phyloP scores from a whole-genome alignment of 2,329 filamentous ascomycete genomes.

The Xylariaceae sp. region DNA sequence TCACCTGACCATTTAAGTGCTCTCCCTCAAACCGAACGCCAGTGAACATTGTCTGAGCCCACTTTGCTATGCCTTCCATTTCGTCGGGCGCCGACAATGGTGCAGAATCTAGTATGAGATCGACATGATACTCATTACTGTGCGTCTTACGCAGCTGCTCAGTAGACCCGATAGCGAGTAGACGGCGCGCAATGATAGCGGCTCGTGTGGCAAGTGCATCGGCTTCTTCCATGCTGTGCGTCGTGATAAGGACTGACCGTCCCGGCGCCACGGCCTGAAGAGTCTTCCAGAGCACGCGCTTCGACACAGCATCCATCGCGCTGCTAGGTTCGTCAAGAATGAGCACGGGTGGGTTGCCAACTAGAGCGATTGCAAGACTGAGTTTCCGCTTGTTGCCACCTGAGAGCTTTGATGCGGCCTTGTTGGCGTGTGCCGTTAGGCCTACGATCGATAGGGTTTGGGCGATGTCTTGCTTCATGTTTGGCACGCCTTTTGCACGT shows the following conservation, averaged over 20 bases:
- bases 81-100: conserved; percentile 17
- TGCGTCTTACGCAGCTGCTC: conserved; percentile 24
- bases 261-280: conserved; percentile 62
- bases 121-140: conserved; percentile 28
- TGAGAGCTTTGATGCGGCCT: conserved; percentile 47
- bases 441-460: conserved; percentile 65
- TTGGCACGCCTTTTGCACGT: conserved; percentile 60
- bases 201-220: conserved; percentile 68
- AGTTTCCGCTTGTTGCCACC: conserved; percentile 77
- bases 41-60: conserved; percentile 36
- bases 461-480: conserved; percentile 60
- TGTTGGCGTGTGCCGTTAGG: conserved; percentile 54
- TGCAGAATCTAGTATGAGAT: conserved; percentile 23
- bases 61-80: conserved; percentile 6
- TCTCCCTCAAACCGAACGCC: conserved; percentile 53
- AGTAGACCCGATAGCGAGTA: conserved; percentile 26
- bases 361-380: conserved; percentile 68
- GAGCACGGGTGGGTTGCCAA: conserved; percentile 69
- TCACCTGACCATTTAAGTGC: conserved; percentile 61
- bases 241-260: conserved; percentile 67
- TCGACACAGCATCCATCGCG: conserved; percentile 65
- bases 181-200: conserved; percentile 46
- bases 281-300: conserved; percentile 71
- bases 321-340: conserved; percentile 76
- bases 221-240: conserved; percentile 78